phyloP scores from a whole-genome alignment of 2,329 filamentous ascomycete species.

The Cordyceps sp. region DNA sequence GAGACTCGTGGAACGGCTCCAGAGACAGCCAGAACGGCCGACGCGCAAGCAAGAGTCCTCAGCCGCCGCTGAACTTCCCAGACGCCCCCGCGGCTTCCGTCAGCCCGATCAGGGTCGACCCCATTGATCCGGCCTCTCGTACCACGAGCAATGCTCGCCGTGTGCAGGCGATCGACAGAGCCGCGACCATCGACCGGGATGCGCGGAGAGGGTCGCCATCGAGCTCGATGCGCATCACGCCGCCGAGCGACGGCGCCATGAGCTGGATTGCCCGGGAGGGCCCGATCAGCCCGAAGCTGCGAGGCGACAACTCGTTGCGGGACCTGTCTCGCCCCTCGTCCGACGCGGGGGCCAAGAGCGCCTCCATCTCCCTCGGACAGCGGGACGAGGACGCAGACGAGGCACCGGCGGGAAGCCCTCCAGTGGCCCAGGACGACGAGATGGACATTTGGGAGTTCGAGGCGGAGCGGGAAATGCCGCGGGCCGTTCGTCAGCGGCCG shows the following conservation, averaged over 20 bases:
- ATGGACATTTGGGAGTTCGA: slow-evolving; percentile 42
- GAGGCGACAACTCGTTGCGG: slow-evolving; percentile 17
- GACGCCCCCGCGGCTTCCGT: too few species aligned
- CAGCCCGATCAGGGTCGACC: slow-evolving; percentile 12
- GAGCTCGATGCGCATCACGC: slow-evolving; percentile 16
- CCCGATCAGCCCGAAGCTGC: slow-evolving; percentile 17
- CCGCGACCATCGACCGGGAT: slow-evolving; percentile 3
- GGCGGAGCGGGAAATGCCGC: slow-evolving; percentile 29
- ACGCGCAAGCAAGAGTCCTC: slow-evolving; percentile 14
- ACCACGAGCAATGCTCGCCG: slow-evolving; percentile 15
- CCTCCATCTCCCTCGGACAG: slow-evolving; percentile 3
- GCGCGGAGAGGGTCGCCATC: slow-evolving; percentile 11
- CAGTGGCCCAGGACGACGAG: slow-evolving; percentile 18
- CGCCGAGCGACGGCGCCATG: slow-evolving; percentile 20
- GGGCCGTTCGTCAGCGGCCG: slow-evolving; percentile 11
- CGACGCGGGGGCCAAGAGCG: background rate
- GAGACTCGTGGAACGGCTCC: slow-evolving; percentile 14
- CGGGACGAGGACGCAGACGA: slow-evolving; percentile 6
- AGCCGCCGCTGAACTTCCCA: slow-evolving; percentile 7
- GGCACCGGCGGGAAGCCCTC: slow-evolving; percentile 3
- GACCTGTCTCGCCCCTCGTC: slow-evolving; percentile 8
- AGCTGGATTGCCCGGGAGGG: slow-evolving; percentile 24
- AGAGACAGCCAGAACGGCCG: slow-evolving; percentile 10
- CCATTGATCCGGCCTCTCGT: slow-evolving; percentile 10
- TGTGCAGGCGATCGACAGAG: slow-evolving; percentile 15